These are phyloP conservation scores for Centella asiatica DNA, from an alignment of 129 eudicot species.

Conservation along the genomic window DNA sequence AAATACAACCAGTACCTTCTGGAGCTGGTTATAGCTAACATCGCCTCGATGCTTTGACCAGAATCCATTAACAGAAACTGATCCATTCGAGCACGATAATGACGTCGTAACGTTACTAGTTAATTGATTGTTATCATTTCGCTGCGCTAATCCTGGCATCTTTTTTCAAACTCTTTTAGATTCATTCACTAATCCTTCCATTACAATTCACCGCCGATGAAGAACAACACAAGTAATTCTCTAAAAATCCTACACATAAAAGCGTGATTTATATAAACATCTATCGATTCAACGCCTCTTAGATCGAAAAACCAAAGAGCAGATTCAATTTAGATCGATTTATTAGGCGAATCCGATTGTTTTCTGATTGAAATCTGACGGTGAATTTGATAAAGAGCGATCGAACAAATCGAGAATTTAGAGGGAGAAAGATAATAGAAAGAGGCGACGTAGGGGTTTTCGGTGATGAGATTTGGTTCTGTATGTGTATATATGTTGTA, in stretches of 20 bases:
- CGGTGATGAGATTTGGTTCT: slow-evolving; percentile 33
- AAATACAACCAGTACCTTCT: slow-evolving; percentile 51
- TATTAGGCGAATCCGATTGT: slow-evolving; percentile 12
- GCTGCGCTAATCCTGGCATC: slow-evolving; percentile 71
- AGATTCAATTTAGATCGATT: background rate
- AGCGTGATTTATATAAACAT: background rate
- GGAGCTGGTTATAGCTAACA: slow-evolving; percentile 73
- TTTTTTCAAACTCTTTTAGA: slow-evolving; percentile 11
- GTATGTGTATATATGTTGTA: background rate
- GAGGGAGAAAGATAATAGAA: slow-evolving; percentile 4
- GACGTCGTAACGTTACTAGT: slow-evolving; percentile 28
- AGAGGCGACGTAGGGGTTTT: slow-evolving; percentile 28
- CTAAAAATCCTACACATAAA: background rate
- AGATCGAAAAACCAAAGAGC: slow-evolving; percentile 1
- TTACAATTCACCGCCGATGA: slow-evolving; percentile 10
- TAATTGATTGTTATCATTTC: slow-evolving; percentile 31
- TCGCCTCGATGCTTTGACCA: slow-evolving; percentile 55
- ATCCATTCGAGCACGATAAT: slow-evolving; percentile 34
- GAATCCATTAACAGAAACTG: slow-evolving; percentile 49
- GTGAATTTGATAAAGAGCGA: slow-evolving; percentile 1
- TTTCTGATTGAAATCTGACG: slow-evolving; percentile 14
- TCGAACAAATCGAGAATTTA: slow-evolving; percentile 14
- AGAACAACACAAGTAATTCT: background rate
- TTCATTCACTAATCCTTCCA: slow-evolving; percentile 17
- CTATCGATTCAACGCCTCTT: background rate